Evolutionary conservation across 176 grass and related monocot species (phyloP).

Genomic region (Aegilops sharonensis): DNA sequence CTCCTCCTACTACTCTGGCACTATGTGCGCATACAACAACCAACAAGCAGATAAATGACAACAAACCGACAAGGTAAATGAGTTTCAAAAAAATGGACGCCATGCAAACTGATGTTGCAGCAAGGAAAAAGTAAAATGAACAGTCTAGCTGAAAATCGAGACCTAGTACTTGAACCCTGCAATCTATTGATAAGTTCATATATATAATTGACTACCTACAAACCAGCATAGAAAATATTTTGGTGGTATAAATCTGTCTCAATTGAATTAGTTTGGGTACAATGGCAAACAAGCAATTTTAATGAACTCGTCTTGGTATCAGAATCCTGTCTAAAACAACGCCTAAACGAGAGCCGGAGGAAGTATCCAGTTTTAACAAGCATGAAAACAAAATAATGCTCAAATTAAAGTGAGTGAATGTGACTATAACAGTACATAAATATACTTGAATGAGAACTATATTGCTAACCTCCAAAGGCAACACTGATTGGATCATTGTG

Average conservation of each 20-base stretch:
- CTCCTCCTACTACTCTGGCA: background rate
- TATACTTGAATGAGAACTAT: background rate
- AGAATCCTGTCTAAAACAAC: background rate
- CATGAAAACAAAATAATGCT: background rate
- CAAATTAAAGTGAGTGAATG: background rate
- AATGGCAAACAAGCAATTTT: background rate
- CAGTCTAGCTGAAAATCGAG: background rate
- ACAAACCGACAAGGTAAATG: background rate
- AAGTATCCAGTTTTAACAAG: background rate
- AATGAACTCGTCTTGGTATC: background rate
- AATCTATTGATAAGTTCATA: background rate
- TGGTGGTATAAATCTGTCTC: background rate
- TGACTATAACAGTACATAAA: background rate
- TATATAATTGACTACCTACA: background rate
- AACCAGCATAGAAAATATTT: background rate
- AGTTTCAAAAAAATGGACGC: background rate
- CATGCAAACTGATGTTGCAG: background rate
- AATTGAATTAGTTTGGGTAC: background rate
- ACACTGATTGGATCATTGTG: slow-evolving; percentile 18
- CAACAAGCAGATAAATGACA: background rate
- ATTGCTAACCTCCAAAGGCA: slow-evolving; percentile 13
- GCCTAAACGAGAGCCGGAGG: background rate
- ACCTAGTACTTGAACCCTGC: background rate
- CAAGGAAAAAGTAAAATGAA: background rate
- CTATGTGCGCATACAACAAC: background rate